phyloP scores from a whole-genome alignment of 2,329 filamentous ascomycete genomes.

The Colletotrichum brevisporum region DNA sequence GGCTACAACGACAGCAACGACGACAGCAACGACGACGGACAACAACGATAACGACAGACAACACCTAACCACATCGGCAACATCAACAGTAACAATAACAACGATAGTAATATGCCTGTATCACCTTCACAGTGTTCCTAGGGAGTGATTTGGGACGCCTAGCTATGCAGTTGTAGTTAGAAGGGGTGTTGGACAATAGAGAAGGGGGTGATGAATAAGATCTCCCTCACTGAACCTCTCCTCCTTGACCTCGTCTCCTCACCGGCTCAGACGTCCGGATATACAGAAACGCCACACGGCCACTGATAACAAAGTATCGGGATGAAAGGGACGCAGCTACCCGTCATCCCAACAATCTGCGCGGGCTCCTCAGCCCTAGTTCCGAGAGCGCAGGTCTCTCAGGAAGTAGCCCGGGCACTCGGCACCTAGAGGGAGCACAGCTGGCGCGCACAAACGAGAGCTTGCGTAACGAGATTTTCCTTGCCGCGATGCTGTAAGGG shows the following conservation, averaged over 20 bases:
- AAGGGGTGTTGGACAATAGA: too few relatives aligned
- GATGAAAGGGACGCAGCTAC: slow-evolving; percentile 5
- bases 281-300: not conserved
- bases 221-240: too few relatives aligned
- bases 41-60: too few relatives aligned
- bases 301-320: not conserved
- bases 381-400: not conserved
- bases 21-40: too few relatives aligned
- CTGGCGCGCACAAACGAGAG: not conserved
- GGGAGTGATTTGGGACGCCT: too few relatives aligned
- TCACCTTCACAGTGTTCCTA: too few relatives aligned
- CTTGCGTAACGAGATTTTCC: not conserved
- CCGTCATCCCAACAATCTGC: slow-evolving; percentile 11
- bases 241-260: not conserved
- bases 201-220: too few relatives aligned
- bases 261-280: not conserved
- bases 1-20: too few relatives aligned
- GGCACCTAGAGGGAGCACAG: not conserved
- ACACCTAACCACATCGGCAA: too few relatives aligned
- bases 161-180: too few relatives aligned
- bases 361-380: slow-evolving; percentile 20
- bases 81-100: too few relatives aligned
- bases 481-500: not conserved
- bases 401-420: not conserved
- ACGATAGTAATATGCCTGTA: too few relatives aligned